These are phyloP conservation scores for Pichia sp. DNA, from an alignment of 1,139 yeast genomes.

Conservation along the genomic window DNA sequence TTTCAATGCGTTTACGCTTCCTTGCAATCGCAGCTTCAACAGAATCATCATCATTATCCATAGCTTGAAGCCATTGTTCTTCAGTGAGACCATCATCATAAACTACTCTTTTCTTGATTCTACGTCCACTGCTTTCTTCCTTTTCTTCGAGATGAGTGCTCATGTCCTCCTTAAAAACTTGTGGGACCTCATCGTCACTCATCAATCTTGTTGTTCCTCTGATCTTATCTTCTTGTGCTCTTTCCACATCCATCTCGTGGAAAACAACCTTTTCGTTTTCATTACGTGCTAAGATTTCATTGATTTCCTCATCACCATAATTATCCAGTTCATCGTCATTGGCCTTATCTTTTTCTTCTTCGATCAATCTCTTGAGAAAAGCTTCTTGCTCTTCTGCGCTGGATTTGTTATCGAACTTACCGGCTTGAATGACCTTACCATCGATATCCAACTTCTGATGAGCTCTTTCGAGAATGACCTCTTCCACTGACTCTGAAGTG, in stretches of 20 bases:
- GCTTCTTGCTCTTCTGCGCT: constrained; percentile 84
- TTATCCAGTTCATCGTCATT: constrained; percentile 50
- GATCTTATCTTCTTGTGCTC: constrained; percentile 36
- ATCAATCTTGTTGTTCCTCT: constrained; percentile 44
- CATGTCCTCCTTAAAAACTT: constrained; percentile 63
- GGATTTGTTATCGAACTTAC: constrained; percentile 79
- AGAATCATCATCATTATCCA: constrained; percentile 57
- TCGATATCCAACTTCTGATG: constrained; percentile 80
- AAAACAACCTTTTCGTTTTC: constrained; percentile 56
- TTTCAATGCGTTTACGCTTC: constrained; percentile 28
- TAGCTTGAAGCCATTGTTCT: constrained; percentile 75
- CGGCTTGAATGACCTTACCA: constrained; percentile 86
- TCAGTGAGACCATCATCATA: constrained; percentile 73
- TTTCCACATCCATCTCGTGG: constrained; percentile 53
- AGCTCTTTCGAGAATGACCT: constrained; percentile 76
- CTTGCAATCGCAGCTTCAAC: constrained; percentile 34
- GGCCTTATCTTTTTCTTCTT: constrained; percentile 63
- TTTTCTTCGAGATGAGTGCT: constrained; percentile 47
- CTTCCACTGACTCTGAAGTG: constrained; percentile 80
- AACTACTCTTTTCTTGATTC: constrained; percentile 58
- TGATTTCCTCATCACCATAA: constrained; percentile 67
- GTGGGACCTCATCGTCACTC: constrained; percentile 63
- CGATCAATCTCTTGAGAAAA: constrained; percentile 61
- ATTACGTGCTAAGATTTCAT: constrained; percentile 66
- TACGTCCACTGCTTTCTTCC: constrained; percentile 50